Evolutionary conservation across 257 asterid genomes (phyloP), one percentile per base, ranked within the genome.

Genomic region (Fraxinus anomala): DNA sequence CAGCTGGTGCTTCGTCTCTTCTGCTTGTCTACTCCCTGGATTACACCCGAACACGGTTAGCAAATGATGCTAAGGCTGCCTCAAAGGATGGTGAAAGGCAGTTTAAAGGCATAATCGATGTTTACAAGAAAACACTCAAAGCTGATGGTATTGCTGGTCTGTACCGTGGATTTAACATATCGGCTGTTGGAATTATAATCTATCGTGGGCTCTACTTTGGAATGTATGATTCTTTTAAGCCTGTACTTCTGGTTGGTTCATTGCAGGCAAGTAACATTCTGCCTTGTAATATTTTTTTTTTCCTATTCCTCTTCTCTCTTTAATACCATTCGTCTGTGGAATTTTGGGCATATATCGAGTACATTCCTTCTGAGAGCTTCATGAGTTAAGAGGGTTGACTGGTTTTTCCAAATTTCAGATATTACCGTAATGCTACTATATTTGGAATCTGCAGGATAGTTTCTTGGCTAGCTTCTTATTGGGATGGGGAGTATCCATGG

Each of bases 191-290:
- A 39, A 91, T 92, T 76, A 86, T 92, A 34, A 87, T 89, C 73
- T 92, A 92, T 80, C 97, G 97, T 47, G 97, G 97, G 59, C 96
- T 92, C 6, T 92, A 92, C 84, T 92, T 92, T 34, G 97, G 96
- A 68, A 82, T 92, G 96, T 92, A 92, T 6, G 97, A 92, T 82
- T 90, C 97, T 13, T 85, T 92, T 73, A 92, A 92, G 78, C 97
- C 97, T 0, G 90, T 85, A 8, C 72, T 92, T 76, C 88, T 92
- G 13, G 81, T 86, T 21, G 96, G 87, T 42, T 4, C 74, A 19
- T 33, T 89, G 71, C 89, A 90, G 97, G 97, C 85, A 76, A 44
- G 90, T 83, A 26, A 79, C 24, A 2, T 74, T 47, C 61, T 33
- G 44, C 79, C 23, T 26, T 44, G 36, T 14, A 21, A 59, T 40